Conservation (phyloP, 306 rosid genomes). For the Pterocarpus macrocarpus region DNA sequence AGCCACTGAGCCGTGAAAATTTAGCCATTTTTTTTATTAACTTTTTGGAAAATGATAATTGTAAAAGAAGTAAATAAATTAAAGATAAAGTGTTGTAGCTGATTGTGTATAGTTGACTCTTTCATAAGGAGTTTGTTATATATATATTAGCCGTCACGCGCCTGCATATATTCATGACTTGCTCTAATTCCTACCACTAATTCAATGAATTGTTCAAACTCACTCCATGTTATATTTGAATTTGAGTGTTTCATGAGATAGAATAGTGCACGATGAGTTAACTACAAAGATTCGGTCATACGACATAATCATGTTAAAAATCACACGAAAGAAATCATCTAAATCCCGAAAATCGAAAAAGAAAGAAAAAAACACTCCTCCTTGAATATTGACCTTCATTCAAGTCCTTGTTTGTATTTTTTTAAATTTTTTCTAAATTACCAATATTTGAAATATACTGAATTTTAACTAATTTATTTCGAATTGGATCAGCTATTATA, state of each 20-base stretch:
- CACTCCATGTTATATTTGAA: background rate
- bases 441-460: too few relatives aligned
- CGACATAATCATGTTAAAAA: slow-evolving; percentile 31
- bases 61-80: background rate
- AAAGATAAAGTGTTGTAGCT: background rate
- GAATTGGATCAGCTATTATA: too few relatives aligned
- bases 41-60: background rate
- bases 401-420: too few relatives aligned
- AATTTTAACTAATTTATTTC: too few relatives aligned
- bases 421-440: too few relatives aligned
- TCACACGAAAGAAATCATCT: slow-evolving; percentile 8
- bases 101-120: slow-evolving; percentile 28
- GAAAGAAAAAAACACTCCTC: background rate
- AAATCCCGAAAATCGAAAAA: background rate
- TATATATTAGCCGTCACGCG: slow-evolving; percentile 35
- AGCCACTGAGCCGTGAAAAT: slow-evolving; percentile 15
- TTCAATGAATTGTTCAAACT: slow-evolving; percentile 11
- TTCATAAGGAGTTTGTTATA: slow-evolving; percentile 6
- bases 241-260: background rate
- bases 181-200: background rate
- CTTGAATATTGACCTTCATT: background rate
- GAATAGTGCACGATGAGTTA: slow-evolving; percentile 25
- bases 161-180: background rate
- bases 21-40: slow-evolving; percentile 8
- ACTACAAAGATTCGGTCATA: slow-evolving; percentile 20